Evolutionary conservation across 2,329 filamentous ascomycete species (phyloP).

Genomic region (Paracorniculantispora psalliotae): DNA sequence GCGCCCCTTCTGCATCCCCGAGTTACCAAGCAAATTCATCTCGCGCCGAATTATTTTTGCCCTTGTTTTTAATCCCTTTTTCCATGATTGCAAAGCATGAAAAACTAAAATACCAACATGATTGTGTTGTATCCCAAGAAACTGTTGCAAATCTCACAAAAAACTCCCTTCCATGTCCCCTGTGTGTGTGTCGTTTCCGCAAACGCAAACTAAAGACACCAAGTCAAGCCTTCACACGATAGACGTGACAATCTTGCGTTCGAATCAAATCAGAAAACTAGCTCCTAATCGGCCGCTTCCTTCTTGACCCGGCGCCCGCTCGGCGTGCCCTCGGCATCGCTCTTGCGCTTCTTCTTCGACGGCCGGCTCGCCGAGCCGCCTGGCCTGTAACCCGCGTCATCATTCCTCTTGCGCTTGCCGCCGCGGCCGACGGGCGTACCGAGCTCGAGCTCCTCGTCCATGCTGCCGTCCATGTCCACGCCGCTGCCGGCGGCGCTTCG

Average conservation of each 20-base stretch:
- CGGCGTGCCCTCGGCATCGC: constrained; percentile 38
- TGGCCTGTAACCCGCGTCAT: constrained; percentile 55
- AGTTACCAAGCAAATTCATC: no score
- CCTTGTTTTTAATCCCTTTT: no score
- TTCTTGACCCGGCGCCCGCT: constrained; percentile 33
- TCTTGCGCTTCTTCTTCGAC: constrained; percentile 56
- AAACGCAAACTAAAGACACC: no score
- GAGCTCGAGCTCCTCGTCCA: constrained; percentile 36
- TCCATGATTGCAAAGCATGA: no score
- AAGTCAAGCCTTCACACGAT: no score
- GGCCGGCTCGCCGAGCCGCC: constrained; percentile 51
- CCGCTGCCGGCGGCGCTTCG: constrained; percentile 12
- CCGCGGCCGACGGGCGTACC: constrained; percentile 30
- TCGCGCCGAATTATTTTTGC: no score
- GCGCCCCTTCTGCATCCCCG: not conserved
- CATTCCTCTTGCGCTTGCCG: constrained; percentile 52
- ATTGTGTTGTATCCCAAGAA: no score
- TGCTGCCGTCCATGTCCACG: constrained; percentile 30
- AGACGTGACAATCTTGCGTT: no score
- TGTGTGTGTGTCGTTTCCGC: no score
- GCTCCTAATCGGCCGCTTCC: constrained; percentile 16
- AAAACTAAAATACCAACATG: no score
- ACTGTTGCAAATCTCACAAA: no score
- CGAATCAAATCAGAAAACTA: not conserved
- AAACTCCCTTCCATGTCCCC: no score